Evolutionary conservation across 2,329 filamentous ascomycete species (phyloP), one percentile per base, ranked within the genome.

Genomic region (Trichoderma oligosporum): DNA sequence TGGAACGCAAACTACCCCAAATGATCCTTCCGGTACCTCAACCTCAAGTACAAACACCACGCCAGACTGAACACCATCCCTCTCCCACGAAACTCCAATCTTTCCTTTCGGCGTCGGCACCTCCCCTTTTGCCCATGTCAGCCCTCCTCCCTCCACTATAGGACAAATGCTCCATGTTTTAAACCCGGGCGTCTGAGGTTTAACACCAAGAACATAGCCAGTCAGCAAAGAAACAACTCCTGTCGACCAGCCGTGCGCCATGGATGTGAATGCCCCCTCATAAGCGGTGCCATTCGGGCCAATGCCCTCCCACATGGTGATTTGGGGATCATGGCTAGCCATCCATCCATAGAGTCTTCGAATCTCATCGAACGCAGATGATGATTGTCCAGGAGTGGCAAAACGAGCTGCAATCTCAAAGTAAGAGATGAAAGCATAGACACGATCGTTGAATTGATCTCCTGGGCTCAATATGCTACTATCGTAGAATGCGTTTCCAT

Each of bases 401-500:
- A 81, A 79, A 8, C 78, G 74, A 11, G 78, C 78, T n/a, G 73
- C 70, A 16, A 78, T 69, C 66, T 81, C 79, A 61, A 81, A 81
- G 63, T 78, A 81, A 2, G 78, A 80, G 16, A 77, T 73, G 60
- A 81, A 80, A 2, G 79, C 71, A 55, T 81, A 81, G 3, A 81
- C 78, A 11, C 77, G 71, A 48, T 75, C 65, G 2, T 71, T 71
- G 62, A 74, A 79, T 0, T 70, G 73, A 0, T 60, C 60, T 0
- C 62, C 64, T 1, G 59, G 59, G 9, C 47, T 51, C 0, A 79
- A 64, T 3, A 68, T 63, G 41, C 70, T 74, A 35, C 73, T 76
- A 63, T 81, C 78, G 63, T 78, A 81, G 63, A 81, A 81, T 1
- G 79, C 70, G 61, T 81, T 81, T 2, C 79, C 78, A 59, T 79